phyloP scores from a whole-genome alignment of 805 yeast species.

The Ogataea methanolica region DNA sequence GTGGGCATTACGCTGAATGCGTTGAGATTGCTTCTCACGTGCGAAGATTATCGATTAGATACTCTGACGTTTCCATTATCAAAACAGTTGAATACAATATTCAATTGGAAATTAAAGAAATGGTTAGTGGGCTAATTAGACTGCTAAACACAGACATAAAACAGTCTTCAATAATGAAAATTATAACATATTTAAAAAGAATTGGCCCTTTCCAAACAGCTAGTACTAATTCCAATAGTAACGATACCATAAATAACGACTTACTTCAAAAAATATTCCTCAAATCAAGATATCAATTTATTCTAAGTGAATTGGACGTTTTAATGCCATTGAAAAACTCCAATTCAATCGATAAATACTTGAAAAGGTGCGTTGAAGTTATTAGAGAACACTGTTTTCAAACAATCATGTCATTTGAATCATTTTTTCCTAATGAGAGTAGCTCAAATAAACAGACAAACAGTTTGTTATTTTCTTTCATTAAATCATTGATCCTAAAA shows the following conservation, averaged over 20 bases:
- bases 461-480: conserved; percentile 34
- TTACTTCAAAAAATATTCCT: conserved; percentile 54
- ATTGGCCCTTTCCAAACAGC: conserved; percentile 45
- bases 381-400: conserved; percentile 80
- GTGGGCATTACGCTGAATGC: conserved; percentile 87
- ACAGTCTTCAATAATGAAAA: conserved; percentile 74
- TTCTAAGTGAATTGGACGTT: conserved; percentile 54
- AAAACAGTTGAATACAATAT: conserved; percentile 46
- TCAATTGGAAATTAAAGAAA: conserved; percentile 46
- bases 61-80: conserved; percentile 55
- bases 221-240: conserved; percentile 2
- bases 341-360: conserved; percentile 50
- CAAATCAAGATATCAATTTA: conserved; percentile 64
- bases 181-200: conserved; percentile 68
- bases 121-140: conserved; percentile 68
- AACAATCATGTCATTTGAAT: conserved; percentile 60
- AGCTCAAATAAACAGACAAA: conserved; percentile 15
- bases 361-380: conserved; percentile 78
- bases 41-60: conserved; percentile 62
- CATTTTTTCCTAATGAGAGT: conserved; percentile 49
- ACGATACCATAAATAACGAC: conserved; percentile 17
- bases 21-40: conserved; percentile 76
- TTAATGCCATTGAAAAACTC: conserved; percentile 51
- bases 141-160: conserved; percentile 71
- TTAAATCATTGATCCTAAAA: conserved; percentile 29